Base-by-base conservation (phyloP, 352 stramenopile genomes). In the Paralagenidium karlingii region DNA sequence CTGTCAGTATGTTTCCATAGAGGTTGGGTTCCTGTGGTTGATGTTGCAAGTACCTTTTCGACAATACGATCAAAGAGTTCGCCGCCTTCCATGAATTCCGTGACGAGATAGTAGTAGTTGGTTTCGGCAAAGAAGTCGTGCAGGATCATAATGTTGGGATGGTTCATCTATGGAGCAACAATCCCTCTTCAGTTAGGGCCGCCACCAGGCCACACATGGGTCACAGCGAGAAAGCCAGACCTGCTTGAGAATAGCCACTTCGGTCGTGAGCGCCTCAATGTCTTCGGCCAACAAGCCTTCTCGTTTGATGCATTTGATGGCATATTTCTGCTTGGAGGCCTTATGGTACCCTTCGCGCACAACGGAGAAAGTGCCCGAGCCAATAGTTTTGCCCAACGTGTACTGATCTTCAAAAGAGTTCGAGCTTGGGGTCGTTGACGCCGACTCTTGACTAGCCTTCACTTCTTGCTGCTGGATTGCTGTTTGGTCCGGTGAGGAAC, bases 21-120 rank as follows among this genome's bases (percentile, higher is more conserved):
- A n/a, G n/a, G n/a, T n/a, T n/a, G 15, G 13, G 28, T 33, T 28
- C 7, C 12, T 43, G 11, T 15, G 43, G 5, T 8, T 25, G 25
- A 38, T 18, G 21, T 13, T 5, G 12, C 12, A 8, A 58, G 12
- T 33, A 86, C 75, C 63, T 91, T 91, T 39, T 91, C 67, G 11
- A 91, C 77, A 8, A 91, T 87, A 36, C 77, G 77, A 21, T 88
- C 78, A 42, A 92, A 89, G 9, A 88, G 68, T 45, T 89, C 76
- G 16, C 89, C 88, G 22, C 94, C 94, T 25, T 81, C 82, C 70
- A 97, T 96, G 38, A 96, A 89, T 62, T 99, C 93, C 25, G 96
- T 97, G 3, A 99, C 91, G 36, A 99, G 68, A 60, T 98, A 98
- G 62, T 96, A 99, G 49, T 96, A 80, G 34, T 96, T 90, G 2